A percentile compares a stretch with the other conserved stretches of the same genome.
These are phyloP conservation scores for Mycena albidolilacea DNA, from an alignment of 768 basidiomycete genomes.

Conservation along the genomic window DNA sequence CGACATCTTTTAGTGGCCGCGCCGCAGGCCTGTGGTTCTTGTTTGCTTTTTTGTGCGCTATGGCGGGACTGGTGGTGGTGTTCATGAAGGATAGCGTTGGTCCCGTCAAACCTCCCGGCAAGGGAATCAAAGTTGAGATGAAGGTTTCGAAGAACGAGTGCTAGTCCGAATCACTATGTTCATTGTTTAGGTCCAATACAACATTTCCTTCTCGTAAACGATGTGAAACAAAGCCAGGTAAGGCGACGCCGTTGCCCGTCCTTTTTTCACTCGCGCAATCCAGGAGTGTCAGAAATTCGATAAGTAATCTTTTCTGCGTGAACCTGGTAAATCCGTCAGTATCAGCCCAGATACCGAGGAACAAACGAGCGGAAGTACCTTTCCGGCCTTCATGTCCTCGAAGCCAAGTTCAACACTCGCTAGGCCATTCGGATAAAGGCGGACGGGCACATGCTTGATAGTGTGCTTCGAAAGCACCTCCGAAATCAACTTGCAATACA, in stretches of 20 bases:
- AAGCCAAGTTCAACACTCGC: slow-evolving; percentile 36
- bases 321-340: no score
- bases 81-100: slow-evolving; percentile 12
- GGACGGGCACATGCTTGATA: slow-evolving; percentile 37
- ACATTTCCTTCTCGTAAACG: no score
- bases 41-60: not conserved
- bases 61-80: not conserved
- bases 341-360: no score
- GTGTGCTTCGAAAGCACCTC: slow-evolving; percentile 35
- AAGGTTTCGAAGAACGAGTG: no score
- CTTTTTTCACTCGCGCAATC: not conserved
- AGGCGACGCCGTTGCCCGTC: no score
- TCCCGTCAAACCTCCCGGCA: not conserved
- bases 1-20: not conserved
- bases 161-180: no score
- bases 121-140: no score
- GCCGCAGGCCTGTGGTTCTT: slow-evolving; percentile 7
- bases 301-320: slow-evolving; percentile 11
- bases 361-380: not conserved
- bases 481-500: slow-evolving; percentile 39
- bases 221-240: no score
- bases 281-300: slow-evolving; percentile 21
- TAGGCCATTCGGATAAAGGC: slow-evolving; percentile 40
- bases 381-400: slow-evolving; percentile 23
- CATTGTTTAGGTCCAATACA: no score